Base-by-base conservation (phyloP, 2,329 filamentous ascomycete species). In the Microthyrium microscopicum region DNA sequence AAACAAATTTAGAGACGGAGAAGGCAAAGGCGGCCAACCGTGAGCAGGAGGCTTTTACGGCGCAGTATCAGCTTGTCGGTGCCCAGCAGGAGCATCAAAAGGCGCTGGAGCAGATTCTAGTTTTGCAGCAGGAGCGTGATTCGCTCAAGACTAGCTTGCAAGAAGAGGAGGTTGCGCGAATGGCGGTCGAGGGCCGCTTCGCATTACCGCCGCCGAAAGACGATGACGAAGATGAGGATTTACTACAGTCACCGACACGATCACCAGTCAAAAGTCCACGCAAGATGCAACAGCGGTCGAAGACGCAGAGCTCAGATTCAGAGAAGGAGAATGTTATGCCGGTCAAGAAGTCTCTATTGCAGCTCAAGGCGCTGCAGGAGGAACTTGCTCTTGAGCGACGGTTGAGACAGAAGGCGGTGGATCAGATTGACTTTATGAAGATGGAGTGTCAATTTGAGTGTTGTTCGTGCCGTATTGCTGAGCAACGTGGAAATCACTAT, bases 401-500 rank as follows among this genome's bases (percentile, higher is more conserved):
- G 47, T 63, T 75, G 35, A 74, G 77, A 7, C 66, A 77, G 40
- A 68, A 76, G 5, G 76, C 78, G 0, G 63, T 77, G 41, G 78
- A 83, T 39, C 70, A 78, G 46, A 63, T 83, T 30, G 76, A 84
- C 20, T 85, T 82, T 52, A 61, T 85, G 49, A 70, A 80, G 47
- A 67, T 77, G 35, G 79, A 87, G 50, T 83, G 77, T 50, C 64
- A 71, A 31, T 66, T 84, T 41, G 64, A 67, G 29, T 72, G 68
- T 52, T 82, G 77, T 56, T 59, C 66, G 2, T 77, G 73, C 47
- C 66, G 46, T 40, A 51, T 56, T 43, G 50, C 52, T 8, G 49
- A 55, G 41, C 46, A 48, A 30, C 45, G 52, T 29, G 44, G 54
- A 49, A 52, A 50, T 50, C 34, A 51, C 36, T 47, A 57, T 44